These are phyloP conservation scores for Penicillium decumbens DNA, from an alignment of 2,329 filamentous ascomycete species.

Conservation along the genomic window DNA sequence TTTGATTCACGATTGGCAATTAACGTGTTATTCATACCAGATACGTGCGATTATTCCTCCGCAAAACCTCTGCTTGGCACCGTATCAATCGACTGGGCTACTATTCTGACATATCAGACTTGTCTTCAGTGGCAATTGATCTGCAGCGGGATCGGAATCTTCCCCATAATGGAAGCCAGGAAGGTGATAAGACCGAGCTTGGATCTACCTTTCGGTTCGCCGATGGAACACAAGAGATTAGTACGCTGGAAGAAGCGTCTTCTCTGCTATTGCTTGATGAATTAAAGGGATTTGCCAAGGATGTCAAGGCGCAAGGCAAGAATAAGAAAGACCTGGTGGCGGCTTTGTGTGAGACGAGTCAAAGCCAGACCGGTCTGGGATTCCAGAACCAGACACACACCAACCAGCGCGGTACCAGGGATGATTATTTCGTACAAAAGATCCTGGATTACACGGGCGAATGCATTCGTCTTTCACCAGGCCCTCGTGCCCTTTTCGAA, in stretches of 20 bases:
- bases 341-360: conserved; percentile 68
- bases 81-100: conserved; percentile 73
- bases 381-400: conserved; percentile 52
- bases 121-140: conserved; percentile 59
- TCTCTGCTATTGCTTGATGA: conserved; percentile 81
- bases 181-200: conserved; percentile 42
- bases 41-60: conserved; percentile 86
- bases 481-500: conserved; percentile 77
- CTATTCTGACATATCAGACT: conserved; percentile 73
- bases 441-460: conserved; percentile 73
- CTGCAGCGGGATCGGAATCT: conserved; percentile 59
- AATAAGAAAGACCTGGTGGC: conserved; percentile 76
- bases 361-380: conserved; percentile 69
- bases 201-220: conserved; percentile 67
- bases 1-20: neutral
- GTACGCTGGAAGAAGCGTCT: conserved; percentile 75
- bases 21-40: conserved; percentile 40
- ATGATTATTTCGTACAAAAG: conserved; percentile 69
- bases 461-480: conserved; percentile 73
- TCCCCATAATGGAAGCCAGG: conserved; percentile 41
- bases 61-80: conserved; percentile 90
- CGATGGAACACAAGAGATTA: conserved; percentile 71
- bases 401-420: conserved; percentile 55
- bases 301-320: conserved; percentile 79
- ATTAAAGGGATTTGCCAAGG: conserved; percentile 75